Evolutionary conservation across 768 basidiomycete genomes (phyloP).

Genomic region (Strobilomyces confusus): DNA sequence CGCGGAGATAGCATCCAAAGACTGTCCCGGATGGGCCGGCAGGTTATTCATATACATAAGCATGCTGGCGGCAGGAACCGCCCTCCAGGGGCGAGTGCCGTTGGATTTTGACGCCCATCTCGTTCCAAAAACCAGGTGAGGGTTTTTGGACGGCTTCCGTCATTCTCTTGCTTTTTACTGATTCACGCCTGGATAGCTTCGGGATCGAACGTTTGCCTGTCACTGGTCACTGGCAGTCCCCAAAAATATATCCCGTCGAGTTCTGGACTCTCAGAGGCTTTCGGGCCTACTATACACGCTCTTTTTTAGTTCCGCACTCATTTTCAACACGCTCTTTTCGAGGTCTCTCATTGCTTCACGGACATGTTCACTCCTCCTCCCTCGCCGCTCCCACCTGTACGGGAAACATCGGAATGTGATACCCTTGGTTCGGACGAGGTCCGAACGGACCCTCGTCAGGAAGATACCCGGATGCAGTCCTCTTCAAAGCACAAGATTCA

Average conservation of each 20-base stretch:
- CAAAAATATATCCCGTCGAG: neutral
- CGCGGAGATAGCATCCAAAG: conserved; percentile 24
- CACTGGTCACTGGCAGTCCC: neutral
- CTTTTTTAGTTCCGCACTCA: conserved; percentile 20
- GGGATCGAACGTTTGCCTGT: conserved; percentile 2
- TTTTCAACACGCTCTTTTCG: conserved; percentile 29
- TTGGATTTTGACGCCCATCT: neutral
- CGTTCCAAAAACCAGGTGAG: conserved; percentile 10
- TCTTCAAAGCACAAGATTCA: conserved; percentile 36
- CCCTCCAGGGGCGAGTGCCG: neutral
- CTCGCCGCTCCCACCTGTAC: conserved; percentile 33
- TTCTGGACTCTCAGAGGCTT: conserved; percentile 3
- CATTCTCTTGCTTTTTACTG: neutral
- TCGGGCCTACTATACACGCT: conserved; percentile 14
- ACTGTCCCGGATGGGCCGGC: neutral
- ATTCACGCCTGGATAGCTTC: conserved; percentile 2
- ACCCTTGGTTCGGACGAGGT: conserved; percentile 1
- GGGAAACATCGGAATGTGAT: conserved; percentile 4
- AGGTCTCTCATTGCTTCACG: neutral
- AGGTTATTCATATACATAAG: conserved; percentile 8
- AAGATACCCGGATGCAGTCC: neutral
- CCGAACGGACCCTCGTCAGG: conserved; percentile 1
- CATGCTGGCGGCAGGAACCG: conserved; percentile 14
- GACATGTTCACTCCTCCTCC: conserved; percentile 42
- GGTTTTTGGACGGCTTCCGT: neutral